phyloP scores from a whole-genome alignment of 108 stramenopile genomes.

The Nannochloropsis salina region DNA sequence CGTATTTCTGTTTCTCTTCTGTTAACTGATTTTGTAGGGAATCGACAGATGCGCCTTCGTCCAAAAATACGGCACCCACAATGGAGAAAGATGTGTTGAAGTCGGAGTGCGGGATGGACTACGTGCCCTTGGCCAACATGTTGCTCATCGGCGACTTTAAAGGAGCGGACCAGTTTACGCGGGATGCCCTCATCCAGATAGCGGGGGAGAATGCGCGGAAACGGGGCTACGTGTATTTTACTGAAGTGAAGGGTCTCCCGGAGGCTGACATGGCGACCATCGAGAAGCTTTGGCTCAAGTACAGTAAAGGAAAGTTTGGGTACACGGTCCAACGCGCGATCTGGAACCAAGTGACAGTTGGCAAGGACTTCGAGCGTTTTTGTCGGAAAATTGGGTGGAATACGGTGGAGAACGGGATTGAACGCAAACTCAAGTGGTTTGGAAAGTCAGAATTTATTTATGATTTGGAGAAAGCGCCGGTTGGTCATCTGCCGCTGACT shows the following conservation, averaged over 20 bases:
- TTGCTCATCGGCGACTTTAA: conserved; percentile 49
- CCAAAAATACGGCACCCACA: background rate
- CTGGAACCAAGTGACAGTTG: conserved; percentile 65
- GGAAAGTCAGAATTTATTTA: conserved; percentile 92
- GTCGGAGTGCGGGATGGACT: conserved; percentile 50
- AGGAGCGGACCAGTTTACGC: conserved; percentile 67
- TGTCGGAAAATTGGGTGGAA: conserved; percentile 93
- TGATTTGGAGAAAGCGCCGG: conserved; percentile 85
- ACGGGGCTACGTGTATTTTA: conserved; percentile 92
- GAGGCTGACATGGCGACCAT: conserved; percentile 83
- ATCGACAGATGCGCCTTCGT: background rate
- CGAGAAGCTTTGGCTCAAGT: conserved; percentile 84
- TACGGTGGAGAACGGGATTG: conserved; percentile 78
- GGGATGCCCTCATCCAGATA: conserved; percentile 82
- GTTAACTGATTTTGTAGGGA: background rate
- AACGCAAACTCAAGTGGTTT: conserved; percentile 90
- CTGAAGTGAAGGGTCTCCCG: conserved; percentile 73
- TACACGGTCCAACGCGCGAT: conserved; percentile 87
- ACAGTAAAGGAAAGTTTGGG: conserved; percentile 83
- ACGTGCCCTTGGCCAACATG: conserved; percentile 52
- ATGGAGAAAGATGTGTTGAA: conserved; percentile 22
- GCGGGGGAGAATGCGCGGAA: conserved; percentile 77
- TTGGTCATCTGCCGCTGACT: conserved; percentile 89
- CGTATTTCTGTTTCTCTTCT: background rate
- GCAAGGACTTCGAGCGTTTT: conserved; percentile 81